Percentiles rank a stretch among this genome's conserved stretches.
These are phyloP conservation scores for Myotisia sp. DNA, from an alignment of 2,329 filamentous ascomycete genomes.

Conservation along the genomic window DNA sequence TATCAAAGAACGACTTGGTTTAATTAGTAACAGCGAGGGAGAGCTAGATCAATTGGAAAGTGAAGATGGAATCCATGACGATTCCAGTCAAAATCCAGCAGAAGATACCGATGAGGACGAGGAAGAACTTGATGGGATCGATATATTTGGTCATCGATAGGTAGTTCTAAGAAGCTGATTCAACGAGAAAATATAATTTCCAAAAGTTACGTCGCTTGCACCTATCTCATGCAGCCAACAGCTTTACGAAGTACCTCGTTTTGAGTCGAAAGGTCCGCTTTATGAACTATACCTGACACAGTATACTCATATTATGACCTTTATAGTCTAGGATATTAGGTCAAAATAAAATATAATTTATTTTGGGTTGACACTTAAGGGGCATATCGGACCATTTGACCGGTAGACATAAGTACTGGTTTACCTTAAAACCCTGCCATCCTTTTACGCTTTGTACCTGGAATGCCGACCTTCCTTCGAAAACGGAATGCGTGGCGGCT, in stretches of 20 bases:
- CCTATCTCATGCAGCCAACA: no score
- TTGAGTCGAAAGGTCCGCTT: no score
- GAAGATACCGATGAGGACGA: slow-evolving; percentile 4
- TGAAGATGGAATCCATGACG: slow-evolving; percentile 5
- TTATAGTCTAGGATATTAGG: no score
- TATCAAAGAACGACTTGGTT: slow-evolving; percentile 3
- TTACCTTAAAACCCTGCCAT: slow-evolving; percentile 26
- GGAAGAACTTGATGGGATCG: slow-evolving; percentile 22
- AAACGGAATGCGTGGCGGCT: slow-evolving; percentile 23
- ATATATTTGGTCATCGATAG: slow-evolving; percentile 41
- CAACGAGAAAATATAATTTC: no score
- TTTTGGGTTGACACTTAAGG: no score
- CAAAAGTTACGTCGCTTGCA: no score
- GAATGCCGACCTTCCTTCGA: slow-evolving; percentile 17
- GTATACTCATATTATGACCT: no score
- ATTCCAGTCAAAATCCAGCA: slow-evolving; percentile 1
- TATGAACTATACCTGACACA: no score
- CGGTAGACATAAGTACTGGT: background rate
- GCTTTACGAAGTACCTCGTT: no score
- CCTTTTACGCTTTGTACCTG: slow-evolving; percentile 25
- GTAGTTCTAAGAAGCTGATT: no score
- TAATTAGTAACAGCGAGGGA: slow-evolving; percentile 8
- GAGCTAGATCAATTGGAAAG: slow-evolving; percentile 8
- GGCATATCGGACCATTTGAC: background rate
- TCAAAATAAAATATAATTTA: no score